Evolutionary conservation across 1,284 basidiomycete genomes (phyloP).

Genomic region (Cutaneotrichosporon cyanovorans): DNA sequence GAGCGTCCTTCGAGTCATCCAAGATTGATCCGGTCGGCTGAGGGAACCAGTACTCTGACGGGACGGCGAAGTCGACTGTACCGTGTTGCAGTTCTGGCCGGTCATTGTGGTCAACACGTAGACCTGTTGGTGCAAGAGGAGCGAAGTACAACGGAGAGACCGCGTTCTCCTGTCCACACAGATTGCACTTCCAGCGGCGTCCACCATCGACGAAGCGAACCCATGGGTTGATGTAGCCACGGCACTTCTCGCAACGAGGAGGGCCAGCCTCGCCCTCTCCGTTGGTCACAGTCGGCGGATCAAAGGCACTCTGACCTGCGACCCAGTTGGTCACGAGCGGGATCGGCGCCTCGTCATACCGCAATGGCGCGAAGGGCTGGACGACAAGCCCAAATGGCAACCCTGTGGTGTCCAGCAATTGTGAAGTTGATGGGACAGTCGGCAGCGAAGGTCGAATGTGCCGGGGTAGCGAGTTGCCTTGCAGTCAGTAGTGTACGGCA

Average conservation of each 20-base stretch:
- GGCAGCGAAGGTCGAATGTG: constrained; percentile 62
- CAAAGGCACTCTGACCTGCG: constrained; percentile 38
- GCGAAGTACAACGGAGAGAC: constrained; percentile 78
- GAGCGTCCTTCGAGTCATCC: constrained; percentile 52
- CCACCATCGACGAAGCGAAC: constrained; percentile 80
- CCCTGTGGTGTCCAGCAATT: constrained; percentile 71
- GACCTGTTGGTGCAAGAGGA: constrained; percentile 69
- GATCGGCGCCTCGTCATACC: constrained; percentile 71
- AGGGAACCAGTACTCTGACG: constrained; percentile 79
- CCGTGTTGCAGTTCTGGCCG: constrained; percentile 85
- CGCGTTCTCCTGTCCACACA: constrained; percentile 77
- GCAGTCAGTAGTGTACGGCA: neutral
- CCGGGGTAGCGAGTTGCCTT: constrained; percentile 63
- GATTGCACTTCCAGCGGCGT: constrained; percentile 82
- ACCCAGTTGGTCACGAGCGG: constrained; percentile 58
- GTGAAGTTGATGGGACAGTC: constrained; percentile 68
- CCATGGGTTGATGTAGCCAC: constrained; percentile 94
- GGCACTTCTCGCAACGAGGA: constrained; percentile 74
- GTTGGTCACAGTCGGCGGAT: constrained; percentile 68
- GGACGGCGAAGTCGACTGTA: constrained; percentile 83
- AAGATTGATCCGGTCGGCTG: constrained; percentile 49
- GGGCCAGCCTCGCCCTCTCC: constrained; percentile 56
- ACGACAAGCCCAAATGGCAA: constrained; percentile 79
- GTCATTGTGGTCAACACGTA: constrained; percentile 72
- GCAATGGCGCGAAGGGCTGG: constrained; percentile 82